Evolutionary conservation across 352 stramenopile species (phyloP), one percentile per base, ranked within the genome.

Genomic region (Phytophthora uliginosa): DNA sequence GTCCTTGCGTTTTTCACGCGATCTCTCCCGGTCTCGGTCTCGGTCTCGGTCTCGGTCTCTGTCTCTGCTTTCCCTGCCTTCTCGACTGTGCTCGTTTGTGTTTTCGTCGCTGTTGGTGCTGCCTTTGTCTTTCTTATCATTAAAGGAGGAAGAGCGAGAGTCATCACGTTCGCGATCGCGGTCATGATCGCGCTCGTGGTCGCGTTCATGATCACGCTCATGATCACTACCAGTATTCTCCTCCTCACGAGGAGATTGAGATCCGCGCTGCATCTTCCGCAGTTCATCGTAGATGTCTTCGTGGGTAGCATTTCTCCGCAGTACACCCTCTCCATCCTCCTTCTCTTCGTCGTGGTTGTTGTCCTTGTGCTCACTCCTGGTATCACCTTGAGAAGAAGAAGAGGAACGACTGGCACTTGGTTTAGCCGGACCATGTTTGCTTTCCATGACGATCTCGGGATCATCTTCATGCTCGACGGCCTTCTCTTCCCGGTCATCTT

Each of bases 201-300:
- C 51, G 15, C 45, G 53, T 2, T 59, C 59, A 20, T 15, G 18
- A 1, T 51, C 42, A 15, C 48, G 48, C 15, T 71, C 62, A 7
- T 61, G 22, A 22, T 73, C 71, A 45, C 48, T 73, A n/a, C 10
- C 50, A 28, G 61, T 22, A 20, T 40, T 17, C 13, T 84, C 74
- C 20, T 83, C 80, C 7, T 83, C 59, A 7, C 70, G 74, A 57
- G 78, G 63, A 24, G 71, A 79, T 18, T 45, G 64, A 50, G 76
- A 79, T 9, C 45, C 66, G 4, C 67, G 77, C 71, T 85, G 88
- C 53, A 88, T 77, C 59, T 82, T 91, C 10, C 78, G 78, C 6
- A 92, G 58, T 18, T 94, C 84, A 34, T 89, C 78, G 59, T 94
- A 86, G 10, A 90, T 74, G 34, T 89, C 78, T 20, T 87, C 78